phyloP scores from a whole-genome alignment of 257 asterid species.

The Dorcoceras hygrometricum region DNA sequence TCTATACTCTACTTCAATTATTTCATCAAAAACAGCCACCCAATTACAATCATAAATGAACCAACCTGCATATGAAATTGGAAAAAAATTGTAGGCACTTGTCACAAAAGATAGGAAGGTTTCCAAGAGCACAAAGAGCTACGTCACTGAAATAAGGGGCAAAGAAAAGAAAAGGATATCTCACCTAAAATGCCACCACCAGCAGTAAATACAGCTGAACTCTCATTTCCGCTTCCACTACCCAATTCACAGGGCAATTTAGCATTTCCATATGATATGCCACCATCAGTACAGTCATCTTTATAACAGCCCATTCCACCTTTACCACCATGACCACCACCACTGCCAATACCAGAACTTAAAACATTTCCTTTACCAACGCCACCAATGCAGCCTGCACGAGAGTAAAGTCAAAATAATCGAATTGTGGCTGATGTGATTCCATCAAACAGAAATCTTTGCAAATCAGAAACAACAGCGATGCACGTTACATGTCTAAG shows the following conservation, averaged over 20 bases:
- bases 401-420: conserved; percentile 21
- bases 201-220: conserved; percentile 66
- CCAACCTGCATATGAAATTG: not conserved
- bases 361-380: conserved; percentile 72
- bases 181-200: conserved; percentile 97
- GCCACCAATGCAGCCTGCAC: conserved; percentile 92
- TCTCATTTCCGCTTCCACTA: conserved; percentile 97
- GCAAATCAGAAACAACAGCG: not conserved
- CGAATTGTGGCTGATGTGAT: conserved; percentile 6
- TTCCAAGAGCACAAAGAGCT: conserved; percentile 14
- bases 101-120: not conserved
- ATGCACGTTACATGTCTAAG: not conserved
- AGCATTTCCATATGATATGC: conserved; percentile 76
- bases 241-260: conserved; percentile 92
- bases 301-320: conserved; percentile 89
- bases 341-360: conserved; percentile 76
- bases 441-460: conserved; percentile 7
- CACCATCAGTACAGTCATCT: conserved; percentile 76
- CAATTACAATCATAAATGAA: not conserved
- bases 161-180: conserved; percentile 23
- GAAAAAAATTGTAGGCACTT: not conserved
- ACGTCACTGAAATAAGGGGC: conserved; percentile 3
- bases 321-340: conserved; percentile 98
- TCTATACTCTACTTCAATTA: conserved; percentile 4
- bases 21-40: conserved; percentile 8